Percentiles rank a stretch among this genome's conserved stretches.
phyloP scores from a whole-genome alignment of 2,329 filamentous ascomycete genomes.

The Neopestalotiopsis clavispora region DNA sequence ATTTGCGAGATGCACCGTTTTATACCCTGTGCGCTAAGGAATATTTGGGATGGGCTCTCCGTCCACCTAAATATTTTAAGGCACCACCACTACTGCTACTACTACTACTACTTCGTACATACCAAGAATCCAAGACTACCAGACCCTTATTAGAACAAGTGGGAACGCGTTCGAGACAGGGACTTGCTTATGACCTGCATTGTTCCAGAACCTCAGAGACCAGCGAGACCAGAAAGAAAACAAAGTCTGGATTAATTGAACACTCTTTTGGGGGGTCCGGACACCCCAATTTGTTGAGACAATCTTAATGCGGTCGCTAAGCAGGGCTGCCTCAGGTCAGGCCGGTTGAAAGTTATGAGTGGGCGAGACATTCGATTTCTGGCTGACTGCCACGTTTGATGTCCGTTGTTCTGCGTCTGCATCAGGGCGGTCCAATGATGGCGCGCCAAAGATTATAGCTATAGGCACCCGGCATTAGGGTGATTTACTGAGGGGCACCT shows the following conservation, averaged over 20 bases:
- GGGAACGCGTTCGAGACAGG: slow-evolving; percentile 9
- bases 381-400: not conserved
- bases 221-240: not conserved
- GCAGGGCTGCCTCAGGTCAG: not conserved
- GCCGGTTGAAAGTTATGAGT: not conserved
- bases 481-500: too few species aligned
- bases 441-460: not conserved
- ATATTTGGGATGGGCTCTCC: too few species aligned
- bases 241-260: not conserved
- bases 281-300: not conserved
- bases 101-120: too few species aligned
- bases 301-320: not conserved
- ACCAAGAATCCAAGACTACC: too few species aligned
- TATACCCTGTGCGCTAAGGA: too few species aligned
- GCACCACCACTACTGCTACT: too few species aligned
- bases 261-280: not conserved
- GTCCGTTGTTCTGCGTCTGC: not conserved
- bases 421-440: not conserved
- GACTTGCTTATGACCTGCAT: slow-evolving; percentile 8
- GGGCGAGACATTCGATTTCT: not conserved
- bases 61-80: too few species aligned
- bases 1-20: too few species aligned
- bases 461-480: not conserved
- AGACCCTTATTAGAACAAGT: not conserved
- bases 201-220: not conserved